phyloP scores from a whole-genome alignment of 805 yeast genomes.

The Candida maltosa region DNA sequence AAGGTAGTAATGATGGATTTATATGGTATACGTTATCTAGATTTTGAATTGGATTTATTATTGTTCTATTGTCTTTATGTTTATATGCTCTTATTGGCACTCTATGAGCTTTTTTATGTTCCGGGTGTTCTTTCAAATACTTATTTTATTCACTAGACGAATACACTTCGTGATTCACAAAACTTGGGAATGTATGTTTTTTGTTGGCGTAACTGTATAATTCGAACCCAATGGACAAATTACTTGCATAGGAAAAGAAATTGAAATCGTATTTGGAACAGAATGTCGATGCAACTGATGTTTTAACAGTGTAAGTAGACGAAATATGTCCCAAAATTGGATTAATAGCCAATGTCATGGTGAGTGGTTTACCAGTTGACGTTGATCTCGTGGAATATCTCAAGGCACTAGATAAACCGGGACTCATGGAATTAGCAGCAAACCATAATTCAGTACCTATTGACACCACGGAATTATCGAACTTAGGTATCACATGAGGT shows the following conservation, averaged over 20 bases:
- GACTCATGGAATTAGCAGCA: constrained; percentile 78
- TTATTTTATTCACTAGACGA: constrained; percentile 5
- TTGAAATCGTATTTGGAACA: constrained; percentile 87
- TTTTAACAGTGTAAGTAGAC: constrained; percentile 81
- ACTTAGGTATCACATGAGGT: constrained; percentile 36
- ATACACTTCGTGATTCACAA: constrained; percentile 5
- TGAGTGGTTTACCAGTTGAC: constrained; percentile 83
- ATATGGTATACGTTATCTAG: constrained; percentile 23
- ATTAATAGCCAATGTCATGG: constrained; percentile 81
- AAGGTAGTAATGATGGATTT: constrained; percentile 21
- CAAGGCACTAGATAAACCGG: constrained; percentile 83
- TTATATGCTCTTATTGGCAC: constrained; percentile 1
- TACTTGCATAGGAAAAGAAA: constrained; percentile 84
- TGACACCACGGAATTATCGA: constrained; percentile 64
- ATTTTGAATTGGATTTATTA: constrained; percentile 23
- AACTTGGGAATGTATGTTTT: constrained; percentile 3
- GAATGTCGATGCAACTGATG: constrained; percentile 71
- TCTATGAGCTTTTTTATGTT: background rate
- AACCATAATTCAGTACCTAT: constrained; percentile 89
- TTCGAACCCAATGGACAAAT: constrained; percentile 83
- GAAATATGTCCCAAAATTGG: constrained; percentile 89
- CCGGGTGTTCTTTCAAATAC: constrained; percentile 1
- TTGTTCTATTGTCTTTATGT: constrained; percentile 6
- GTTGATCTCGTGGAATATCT: constrained; percentile 84
- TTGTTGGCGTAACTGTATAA: constrained; percentile 53